These are phyloP conservation scores for Medicago lupulina DNA, from an alignment of 306 rosid genomes.

Conservation along the genomic window DNA sequence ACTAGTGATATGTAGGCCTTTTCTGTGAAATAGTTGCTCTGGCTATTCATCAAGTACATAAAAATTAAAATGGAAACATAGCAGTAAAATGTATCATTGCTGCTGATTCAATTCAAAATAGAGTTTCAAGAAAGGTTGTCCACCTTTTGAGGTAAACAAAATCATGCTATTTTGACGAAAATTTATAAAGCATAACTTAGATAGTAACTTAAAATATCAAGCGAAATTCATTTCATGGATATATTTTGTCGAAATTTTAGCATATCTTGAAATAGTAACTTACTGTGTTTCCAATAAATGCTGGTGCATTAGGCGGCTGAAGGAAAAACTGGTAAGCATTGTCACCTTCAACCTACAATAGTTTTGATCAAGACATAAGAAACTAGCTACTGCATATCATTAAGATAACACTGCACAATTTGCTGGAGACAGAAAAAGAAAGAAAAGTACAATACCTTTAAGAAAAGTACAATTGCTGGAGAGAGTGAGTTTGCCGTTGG, in stretches of 20 bases:
- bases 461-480: no score
- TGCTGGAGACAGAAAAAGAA: no score
- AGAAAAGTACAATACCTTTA: no score
- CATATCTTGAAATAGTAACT: conserved; percentile 41
- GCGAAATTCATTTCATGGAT: no score
- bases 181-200: no score
- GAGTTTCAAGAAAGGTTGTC: no score
- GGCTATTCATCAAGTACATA: conserved; percentile 80
- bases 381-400: no score
- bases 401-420: no score
- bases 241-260: conserved; percentile 6
- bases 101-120: conserved; percentile 27
- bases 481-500: conserved; percentile 97
- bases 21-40: conserved; percentile 98
- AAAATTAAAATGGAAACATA: conserved; percentile 50
- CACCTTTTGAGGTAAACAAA: no score
- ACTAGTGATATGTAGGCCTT: conserved; percentile 72
- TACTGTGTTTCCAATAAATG: conserved; percentile 94
- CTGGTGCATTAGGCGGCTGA: conserved; percentile 90
- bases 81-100: conserved; percentile 26
- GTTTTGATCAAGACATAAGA: no score
- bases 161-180: no score
- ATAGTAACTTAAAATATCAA: no score
- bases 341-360: conserved; percentile 74
- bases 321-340: conserved; percentile 83